These are phyloP conservation scores for Cokeromyces recurvatus DNA, from an alignment of 371 early-diverging fungal genomes.

Conservation along the genomic window DNA sequence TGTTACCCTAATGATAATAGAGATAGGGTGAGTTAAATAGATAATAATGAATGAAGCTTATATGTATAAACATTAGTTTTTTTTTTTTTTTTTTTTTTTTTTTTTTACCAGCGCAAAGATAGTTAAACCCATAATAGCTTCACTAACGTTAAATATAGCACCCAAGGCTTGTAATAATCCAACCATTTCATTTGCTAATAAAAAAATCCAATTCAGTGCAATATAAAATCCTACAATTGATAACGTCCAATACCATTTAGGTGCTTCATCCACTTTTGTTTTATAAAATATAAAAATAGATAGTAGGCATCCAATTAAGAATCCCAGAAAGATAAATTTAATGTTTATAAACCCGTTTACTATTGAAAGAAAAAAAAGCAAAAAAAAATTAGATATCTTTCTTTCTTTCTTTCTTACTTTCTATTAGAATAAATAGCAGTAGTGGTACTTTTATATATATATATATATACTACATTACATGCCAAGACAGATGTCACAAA, in stretches of 20 bases:
- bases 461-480: no score
- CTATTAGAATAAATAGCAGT: no score
- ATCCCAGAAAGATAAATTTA: constrained; percentile 9
- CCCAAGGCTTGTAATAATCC: constrained; percentile 75
- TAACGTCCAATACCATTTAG: constrained; percentile 41
- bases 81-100: not conserved
- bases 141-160: constrained; percentile 66
- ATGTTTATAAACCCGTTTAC: constrained; percentile 15
- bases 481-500: constrained; percentile 37
- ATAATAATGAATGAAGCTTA: no score
- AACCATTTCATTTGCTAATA: constrained; percentile 78
- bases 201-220: constrained; percentile 75
- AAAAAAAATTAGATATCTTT: not conserved
- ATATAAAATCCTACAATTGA: constrained; percentile 68
- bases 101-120: constrained; percentile 69
- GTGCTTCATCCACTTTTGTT: constrained; percentile 26
- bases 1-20: no score
- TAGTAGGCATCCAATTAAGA: constrained; percentile 27
- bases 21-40: no score
- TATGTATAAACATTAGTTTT: no score
- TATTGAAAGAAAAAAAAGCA: constrained; percentile 1
- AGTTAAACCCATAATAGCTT: constrained; percentile 80
- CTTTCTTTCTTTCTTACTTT: not conserved
- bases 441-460: no score
- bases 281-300: constrained; percentile 9